A percentile compares a stretch with the other conserved stretches of the same genome.
Conservation (phyloP, 164 flowering plant genomes). For the Annona squamosa region DNA sequence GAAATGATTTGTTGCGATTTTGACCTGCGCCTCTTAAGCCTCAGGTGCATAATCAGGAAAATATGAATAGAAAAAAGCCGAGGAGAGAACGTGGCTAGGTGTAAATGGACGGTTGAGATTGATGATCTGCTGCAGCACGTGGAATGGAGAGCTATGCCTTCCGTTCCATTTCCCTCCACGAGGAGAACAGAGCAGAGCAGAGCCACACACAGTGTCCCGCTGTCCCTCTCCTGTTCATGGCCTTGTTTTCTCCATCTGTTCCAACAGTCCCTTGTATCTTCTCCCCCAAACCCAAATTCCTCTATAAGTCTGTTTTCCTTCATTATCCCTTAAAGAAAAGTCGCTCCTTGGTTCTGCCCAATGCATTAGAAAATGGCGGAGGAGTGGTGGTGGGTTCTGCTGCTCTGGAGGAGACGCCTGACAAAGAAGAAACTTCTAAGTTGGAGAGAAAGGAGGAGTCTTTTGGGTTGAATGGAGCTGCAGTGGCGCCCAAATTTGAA, state of each 20-base stretch:
- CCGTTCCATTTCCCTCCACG: too few species aligned
- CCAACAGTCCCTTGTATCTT: constrained; percentile 24
- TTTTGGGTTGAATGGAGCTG: constrained; percentile 30
- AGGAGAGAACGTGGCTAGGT: too few species aligned
- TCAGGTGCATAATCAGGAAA: too few species aligned
- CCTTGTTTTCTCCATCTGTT: constrained; percentile 42
- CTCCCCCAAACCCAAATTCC: constrained; percentile 25
- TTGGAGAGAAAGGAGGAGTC: constrained; percentile 22
- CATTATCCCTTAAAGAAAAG: constrained; percentile 17
- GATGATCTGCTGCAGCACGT: too few species aligned
- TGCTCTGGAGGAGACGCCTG: constrained; percentile 20
- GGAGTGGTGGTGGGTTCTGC: constrained; percentile 34
- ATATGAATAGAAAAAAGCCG: too few species aligned
- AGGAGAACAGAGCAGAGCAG: background rate
- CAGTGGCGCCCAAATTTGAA: constrained; percentile 33
- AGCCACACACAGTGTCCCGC: too few species aligned
- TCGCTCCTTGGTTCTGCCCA: constrained; percentile 11
- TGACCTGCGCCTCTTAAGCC: too few species aligned
- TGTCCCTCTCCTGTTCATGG: constrained; percentile 32
- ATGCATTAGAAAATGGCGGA: constrained; percentile 48
- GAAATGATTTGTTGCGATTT: too few species aligned
- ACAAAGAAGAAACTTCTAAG: constrained; percentile 12
- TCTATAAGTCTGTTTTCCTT: constrained; percentile 26
- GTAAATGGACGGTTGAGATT: too few species aligned
- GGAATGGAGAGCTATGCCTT: too few species aligned